phyloP scores from a whole-genome alignment of 2,329 filamentous ascomycete genomes.

The Claviceps arundinis region DNA sequence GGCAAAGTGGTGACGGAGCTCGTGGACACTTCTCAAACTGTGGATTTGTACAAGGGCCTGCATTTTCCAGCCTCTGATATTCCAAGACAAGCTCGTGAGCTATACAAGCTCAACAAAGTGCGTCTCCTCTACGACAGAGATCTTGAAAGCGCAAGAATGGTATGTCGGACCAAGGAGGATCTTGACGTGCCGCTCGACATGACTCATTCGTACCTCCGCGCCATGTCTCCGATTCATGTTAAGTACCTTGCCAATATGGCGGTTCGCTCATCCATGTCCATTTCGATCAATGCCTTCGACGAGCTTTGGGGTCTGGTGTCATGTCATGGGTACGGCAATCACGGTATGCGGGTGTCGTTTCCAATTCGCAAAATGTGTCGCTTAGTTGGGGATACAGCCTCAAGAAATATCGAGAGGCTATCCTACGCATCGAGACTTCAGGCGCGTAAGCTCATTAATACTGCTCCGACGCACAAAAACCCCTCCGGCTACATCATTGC shows the following conservation, averaged over 20 bases:
- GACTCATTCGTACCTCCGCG: constrained; percentile 70
- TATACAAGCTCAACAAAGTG: constrained; percentile 85
- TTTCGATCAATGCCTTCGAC: constrained; percentile 75
- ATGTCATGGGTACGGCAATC: constrained; percentile 65
- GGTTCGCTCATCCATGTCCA: constrained; percentile 88
- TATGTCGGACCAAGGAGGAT: constrained; percentile 64
- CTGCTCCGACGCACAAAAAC: constrained; percentile 65
- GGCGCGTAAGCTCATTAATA: constrained; percentile 79
- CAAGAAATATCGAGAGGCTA: constrained; percentile 73
- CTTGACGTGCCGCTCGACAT: constrained; percentile 66
- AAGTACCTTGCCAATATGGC: constrained; percentile 85
- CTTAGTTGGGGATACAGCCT: constrained; percentile 72
- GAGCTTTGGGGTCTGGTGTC: constrained; percentile 82
- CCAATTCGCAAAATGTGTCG: constrained; percentile 88
- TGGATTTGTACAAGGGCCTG: constrained; percentile 74
- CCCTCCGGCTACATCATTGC: constrained; percentile 84
- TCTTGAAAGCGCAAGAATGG: constrained; percentile 63
- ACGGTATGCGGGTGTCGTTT: constrained; percentile 83
- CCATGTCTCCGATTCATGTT: constrained; percentile 81
- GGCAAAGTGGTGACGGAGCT: constrained; percentile 80
- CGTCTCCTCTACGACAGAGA: constrained; percentile 78
- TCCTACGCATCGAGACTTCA: constrained; percentile 78
- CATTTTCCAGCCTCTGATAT: constrained; percentile 85
- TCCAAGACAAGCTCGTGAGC: constrained; percentile 70
- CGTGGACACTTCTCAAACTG: constrained; percentile 65